Percentiles rank a stretch among this genome's conserved stretches.
These are phyloP conservation scores for Grammothele lineata DNA, from an alignment of 768 basidiomycete species.

Conservation along the genomic window DNA sequence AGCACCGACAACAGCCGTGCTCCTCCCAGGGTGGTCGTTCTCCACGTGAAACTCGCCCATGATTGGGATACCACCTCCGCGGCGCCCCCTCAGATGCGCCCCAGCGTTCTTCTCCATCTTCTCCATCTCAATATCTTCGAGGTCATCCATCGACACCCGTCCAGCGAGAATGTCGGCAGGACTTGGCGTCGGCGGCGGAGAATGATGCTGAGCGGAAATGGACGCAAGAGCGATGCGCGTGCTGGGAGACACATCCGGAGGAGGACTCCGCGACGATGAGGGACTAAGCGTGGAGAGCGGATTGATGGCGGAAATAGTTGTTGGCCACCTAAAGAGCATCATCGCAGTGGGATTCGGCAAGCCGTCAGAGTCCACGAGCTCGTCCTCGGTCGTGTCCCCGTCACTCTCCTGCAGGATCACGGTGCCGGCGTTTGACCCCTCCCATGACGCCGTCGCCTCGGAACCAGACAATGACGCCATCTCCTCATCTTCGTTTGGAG, in stretches of 20 bases:
- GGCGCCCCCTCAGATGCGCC: conserved; percentile 2
- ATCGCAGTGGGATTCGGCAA: conserved; percentile 75
- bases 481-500: conserved; percentile 34
- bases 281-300: conserved; percentile 74
- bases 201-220: conserved; percentile 24
- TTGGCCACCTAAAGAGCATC: conserved; percentile 65
- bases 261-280: conserved; percentile 31
- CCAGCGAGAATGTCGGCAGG: conserved; percentile 70
- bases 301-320: conserved; percentile 54
- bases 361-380: conserved; percentile 72
- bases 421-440: conserved; percentile 29
- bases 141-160: conserved; percentile 41
- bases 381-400: conserved; percentile 81
- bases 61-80: conserved; percentile 23
- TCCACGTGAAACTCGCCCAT: conserved; percentile 35
- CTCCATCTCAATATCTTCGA: conserved; percentile 25
- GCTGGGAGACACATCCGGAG: conserved; percentile 18
- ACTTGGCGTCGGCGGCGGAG: conserved; percentile 44
- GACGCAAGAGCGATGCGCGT: conserved; percentile 23
- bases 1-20: conserved; percentile 6
- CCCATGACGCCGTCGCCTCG: conserved; percentile 34
- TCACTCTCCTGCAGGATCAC: conserved; percentile 39
- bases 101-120: conserved; percentile 4
- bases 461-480: conserved; percentile 46
- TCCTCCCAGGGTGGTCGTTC: background rate